Evolutionary conservation across 805 yeast species (phyloP), one percentile per base, ranked within the genome.

Genomic region (Metschnikowia reukaufii): DNA sequence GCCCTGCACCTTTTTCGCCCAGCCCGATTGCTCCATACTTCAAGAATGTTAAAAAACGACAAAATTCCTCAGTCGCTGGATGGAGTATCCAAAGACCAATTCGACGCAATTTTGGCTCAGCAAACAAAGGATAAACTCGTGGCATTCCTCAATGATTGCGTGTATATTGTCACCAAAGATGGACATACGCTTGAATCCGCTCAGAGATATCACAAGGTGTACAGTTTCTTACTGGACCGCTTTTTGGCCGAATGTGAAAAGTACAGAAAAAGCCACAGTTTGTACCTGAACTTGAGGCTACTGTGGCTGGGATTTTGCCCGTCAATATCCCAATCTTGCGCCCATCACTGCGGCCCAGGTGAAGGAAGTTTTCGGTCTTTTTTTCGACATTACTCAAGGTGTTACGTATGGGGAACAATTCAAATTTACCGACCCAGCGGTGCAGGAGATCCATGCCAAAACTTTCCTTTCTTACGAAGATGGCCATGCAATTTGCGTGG

Each of bases 351-450:
- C 52, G 25, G 55, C 56, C 19, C 70, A 67, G 27, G 61, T 69
- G 5, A 55, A 61, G 44, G 48, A 47, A 15, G 53, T 53, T 38
- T 65, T 62, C 51, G 63, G 60, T 33, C 49, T 68, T 13, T 68
- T 55, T 51, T 61, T 62, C 52, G 59, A 62, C 6, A 49, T 70
- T n/a, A 59, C 60, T 49, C 63, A 66, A 47, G 59, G 56, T 35
- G 30, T 56, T 2, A 53, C 59, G 12, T 54, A 51, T 38, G 56
- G 62, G 39, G 67, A 64, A 33, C 69, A 65, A 27, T 48, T 71
- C 39, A 41, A 55, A 21, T 59, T 64, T 36, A 59, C 59, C 15
- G 56, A 70, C 43, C 56, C 55, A 1, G 48, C 45, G 6, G 67
- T 69, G 7, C 55, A 53, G 17, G 43, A 51, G 7, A 45, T 69